Evolutionary conservation across 2,329 filamentous ascomycete genomes (phyloP), one percentile per base, ranked within the genome.

Genomic region (Helotiales sp.): DNA sequence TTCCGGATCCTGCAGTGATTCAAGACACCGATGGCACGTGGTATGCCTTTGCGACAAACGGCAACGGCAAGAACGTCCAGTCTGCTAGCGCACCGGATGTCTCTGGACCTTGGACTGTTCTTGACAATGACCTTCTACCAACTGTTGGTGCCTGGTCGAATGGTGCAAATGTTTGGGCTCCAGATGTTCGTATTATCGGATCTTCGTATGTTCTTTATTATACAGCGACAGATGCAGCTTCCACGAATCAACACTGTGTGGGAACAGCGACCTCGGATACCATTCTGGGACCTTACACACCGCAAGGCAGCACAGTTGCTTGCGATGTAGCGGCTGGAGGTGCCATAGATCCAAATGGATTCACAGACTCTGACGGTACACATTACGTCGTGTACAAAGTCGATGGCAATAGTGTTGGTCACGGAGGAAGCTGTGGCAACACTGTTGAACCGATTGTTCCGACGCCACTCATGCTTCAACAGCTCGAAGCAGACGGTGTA

Each of bases 321-420:
- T 88, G 85, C 63, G 77, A 79, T 0, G 66, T 78, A 1, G 73
- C 74, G 5, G 67, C 75, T 52, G 85, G 85, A 19, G 85, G 85
- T 31, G 80, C 84, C 17, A 88, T 89, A 64, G 86, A 89, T 65
- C 75, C 85, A 0, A 75, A 81, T 0, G 83, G 81, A 3, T 88
- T 87, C 70, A 65, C 72, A 10, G 85, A 89, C 66, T 68, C 69
- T 10, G 77, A 79, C 42, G 81, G 81, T 29, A 76, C 70, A 30
- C 77, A 79, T 5, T 89, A 86, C 67, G 76, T 89, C 5, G 72
- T 82, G 9, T 89, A 86, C 74, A 89, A 89, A 70, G 75, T 88
- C 25, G 86, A 89, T 69, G 85, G 85, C 34, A 88, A 88, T 71
- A 54, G 48, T 31, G 54, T 60, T n/a, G 74, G 74, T 3, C 55